Evolutionary conservation across 23 red algal genomes (phyloP).

Genomic region (Chondrus crispus): DNA sequence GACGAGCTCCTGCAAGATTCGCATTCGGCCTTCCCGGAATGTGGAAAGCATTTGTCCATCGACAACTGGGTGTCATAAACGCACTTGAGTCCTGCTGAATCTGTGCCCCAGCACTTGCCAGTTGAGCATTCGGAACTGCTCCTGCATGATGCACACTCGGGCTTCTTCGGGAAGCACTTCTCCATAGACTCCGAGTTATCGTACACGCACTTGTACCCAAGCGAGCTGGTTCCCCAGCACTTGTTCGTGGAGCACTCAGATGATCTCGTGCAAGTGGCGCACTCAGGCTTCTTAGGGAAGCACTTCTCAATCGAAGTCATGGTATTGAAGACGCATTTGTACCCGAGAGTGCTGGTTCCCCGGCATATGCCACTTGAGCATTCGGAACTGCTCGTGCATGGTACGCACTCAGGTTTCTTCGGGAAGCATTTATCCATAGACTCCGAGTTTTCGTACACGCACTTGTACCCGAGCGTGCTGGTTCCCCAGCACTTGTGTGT

Average conservation of each 20-base stretch:
- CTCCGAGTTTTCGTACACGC: background rate
- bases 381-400: background rate
- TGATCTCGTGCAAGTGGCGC: background rate
- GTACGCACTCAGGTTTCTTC: background rate
- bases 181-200: background rate
- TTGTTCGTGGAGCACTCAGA: constrained; percentile 9
- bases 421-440: background rate
- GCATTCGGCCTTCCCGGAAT: background rate
- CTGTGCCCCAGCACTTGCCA: constrained; percentile 12
- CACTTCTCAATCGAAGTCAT: constrained; percentile 11
- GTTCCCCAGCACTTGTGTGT: background rate
- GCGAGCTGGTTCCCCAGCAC: constrained; percentile 7
- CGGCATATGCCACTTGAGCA: background rate
- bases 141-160: background rate
- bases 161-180: constrained; percentile 6
- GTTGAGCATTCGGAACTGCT: background rate
- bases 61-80: constrained; percentile 5
- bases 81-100: too few relatives aligned
- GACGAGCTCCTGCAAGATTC: background rate
- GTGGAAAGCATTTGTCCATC: constrained; percentile 4
- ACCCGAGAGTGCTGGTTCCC: too few relatives aligned
- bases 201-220: constrained; percentile 24
- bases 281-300: constrained; percentile 28
- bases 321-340: constrained; percentile 33
- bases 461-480: too few relatives aligned